phyloP scores from a whole-genome alignment of 2,329 filamentous ascomycete genomes.

The Fusarium cyanostomum region DNA sequence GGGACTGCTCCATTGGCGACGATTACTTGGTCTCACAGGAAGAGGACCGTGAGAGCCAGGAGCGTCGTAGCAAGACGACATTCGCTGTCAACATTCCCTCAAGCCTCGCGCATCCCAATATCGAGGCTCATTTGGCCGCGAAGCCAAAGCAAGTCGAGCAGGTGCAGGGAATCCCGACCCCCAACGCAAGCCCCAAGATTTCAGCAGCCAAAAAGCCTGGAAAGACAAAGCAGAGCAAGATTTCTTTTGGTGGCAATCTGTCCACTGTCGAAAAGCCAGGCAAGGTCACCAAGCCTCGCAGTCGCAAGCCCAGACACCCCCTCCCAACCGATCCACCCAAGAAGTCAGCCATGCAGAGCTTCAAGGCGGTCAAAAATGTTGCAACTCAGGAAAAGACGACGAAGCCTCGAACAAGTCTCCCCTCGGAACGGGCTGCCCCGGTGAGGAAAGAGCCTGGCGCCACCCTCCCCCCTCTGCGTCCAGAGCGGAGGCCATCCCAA shows the following conservation, averaged over 20 bases:
- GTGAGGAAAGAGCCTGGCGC: conserved; percentile 7
- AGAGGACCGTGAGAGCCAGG: conserved; percentile 53
- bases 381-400: conserved; percentile 28
- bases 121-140: conserved; percentile 41
- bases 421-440: conserved; percentile 5
- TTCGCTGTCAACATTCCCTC: conserved; percentile 45
- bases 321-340: conserved; percentile 52
- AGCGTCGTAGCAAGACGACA: conserved; percentile 51
- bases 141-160: conserved; percentile 55
- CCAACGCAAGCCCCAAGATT: conserved; percentile 64
- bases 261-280: conserved; percentile 22
- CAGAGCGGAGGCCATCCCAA: conserved; percentile 25
- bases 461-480: conserved; percentile 40
- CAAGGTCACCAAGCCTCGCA: conserved; percentile 45
- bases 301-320: conserved; percentile 47
- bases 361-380: conserved; percentile 39
- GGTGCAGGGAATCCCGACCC: conserved; percentile 64
- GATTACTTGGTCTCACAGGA: conserved; percentile 59
- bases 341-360: conserved; percentile 52
- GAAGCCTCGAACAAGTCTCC: conserved; percentile 14
- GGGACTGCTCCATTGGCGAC: conserved; percentile 64
- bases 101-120: conserved; percentile 30
- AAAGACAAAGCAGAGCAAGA: conserved; percentile 62
- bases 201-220: conserved; percentile 52
- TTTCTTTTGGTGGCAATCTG: conserved; percentile 53